phyloP scores from a whole-genome alignment of 768 basidiomycete species.

The Cyclocybe cylindracea region DNA sequence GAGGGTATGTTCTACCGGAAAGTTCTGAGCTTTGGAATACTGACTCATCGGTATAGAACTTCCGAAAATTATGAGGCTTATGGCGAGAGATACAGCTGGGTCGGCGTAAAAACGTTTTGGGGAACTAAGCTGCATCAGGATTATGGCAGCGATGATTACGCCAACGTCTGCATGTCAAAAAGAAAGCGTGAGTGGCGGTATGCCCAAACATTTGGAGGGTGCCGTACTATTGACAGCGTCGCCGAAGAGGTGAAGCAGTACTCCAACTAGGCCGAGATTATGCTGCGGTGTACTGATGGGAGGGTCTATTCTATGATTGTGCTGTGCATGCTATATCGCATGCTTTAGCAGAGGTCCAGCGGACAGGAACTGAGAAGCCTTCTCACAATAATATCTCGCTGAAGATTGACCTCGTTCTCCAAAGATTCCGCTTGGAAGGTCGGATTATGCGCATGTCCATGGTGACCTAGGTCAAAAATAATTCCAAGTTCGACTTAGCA shows the following conservation, averaged over 20 bases:
- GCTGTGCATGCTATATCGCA: conserved; percentile 43
- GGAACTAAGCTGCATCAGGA: conserved; percentile 49
- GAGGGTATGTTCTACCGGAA: neutral
- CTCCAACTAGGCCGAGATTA: conserved; percentile 49
- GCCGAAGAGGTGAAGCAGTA: conserved; percentile 51
- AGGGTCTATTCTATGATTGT: conserved; percentile 48
- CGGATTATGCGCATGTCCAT: conserved; percentile 41
- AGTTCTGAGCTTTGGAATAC: conserved; percentile 8
- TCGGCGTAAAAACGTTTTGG: conserved; percentile 54
- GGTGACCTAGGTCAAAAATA: conserved; percentile 32
- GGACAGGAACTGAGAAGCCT: neutral
- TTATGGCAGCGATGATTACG: conserved; percentile 50
- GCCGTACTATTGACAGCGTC: conserved; percentile 54
- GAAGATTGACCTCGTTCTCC: conserved; percentile 19
- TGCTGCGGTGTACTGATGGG: conserved; percentile 31
- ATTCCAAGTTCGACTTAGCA: neutral
- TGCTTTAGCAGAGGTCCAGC: neutral
- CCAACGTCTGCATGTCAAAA: conserved; percentile 42
- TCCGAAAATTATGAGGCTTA: conserved; percentile 53
- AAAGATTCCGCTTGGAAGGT: conserved; percentile 11
- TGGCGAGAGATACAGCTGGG: conserved; percentile 50
- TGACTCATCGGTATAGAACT: conserved; percentile 54
- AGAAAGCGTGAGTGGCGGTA: neutral
- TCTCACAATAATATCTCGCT: conserved; percentile 32
- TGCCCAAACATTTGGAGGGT: conserved; percentile 6